Percentiles rank a stretch among this genome's conserved stretches.
phyloP scores from a whole-genome alignment of 306 rosid genomes.

The Vigna trinervia region DNA sequence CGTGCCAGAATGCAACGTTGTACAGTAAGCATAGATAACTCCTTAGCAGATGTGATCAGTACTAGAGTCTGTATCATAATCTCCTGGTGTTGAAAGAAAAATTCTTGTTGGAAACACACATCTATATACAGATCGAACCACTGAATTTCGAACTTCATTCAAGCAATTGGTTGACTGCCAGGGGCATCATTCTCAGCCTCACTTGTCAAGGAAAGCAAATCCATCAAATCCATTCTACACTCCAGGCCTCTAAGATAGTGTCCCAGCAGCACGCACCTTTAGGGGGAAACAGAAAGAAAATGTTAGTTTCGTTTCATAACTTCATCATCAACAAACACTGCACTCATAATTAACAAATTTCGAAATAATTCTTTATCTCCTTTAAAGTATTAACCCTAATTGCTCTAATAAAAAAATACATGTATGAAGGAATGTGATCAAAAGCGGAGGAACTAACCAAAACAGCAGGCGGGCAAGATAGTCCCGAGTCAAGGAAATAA shows the following conservation, averaged over 20 bases:
- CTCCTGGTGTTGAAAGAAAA: conserved; percentile 42
- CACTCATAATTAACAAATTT: conserved; percentile 17
- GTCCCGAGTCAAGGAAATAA: conserved; percentile 77
- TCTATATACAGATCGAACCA: conserved; percentile 49
- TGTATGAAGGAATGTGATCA: conserved; percentile 18
- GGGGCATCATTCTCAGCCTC: conserved; percentile 53
- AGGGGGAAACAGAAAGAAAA: neutral
- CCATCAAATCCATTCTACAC: conserved; percentile 78
- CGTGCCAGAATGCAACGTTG: conserved; percentile 16
- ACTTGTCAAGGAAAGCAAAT: conserved; percentile 66
- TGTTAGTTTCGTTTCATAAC: conserved; percentile 36
- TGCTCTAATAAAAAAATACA: neutral
- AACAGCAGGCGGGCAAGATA: conserved; percentile 91
- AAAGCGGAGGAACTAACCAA: conserved; percentile 65
- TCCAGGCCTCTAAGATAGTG: conserved; percentile 92
- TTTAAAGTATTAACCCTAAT: conserved; percentile 1
- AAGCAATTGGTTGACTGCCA: conserved; percentile 51
- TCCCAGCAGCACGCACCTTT: conserved; percentile 95
- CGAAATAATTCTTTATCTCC: neutral
- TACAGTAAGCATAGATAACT: conserved; percentile 15
- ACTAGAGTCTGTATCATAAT: conserved; percentile 21
- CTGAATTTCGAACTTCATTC: conserved; percentile 47
- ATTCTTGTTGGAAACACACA: neutral
- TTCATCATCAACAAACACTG: conserved; percentile 29
- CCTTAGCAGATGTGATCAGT: conserved; percentile 32